Evolutionary conservation across 257 asterid species (phyloP).

Genomic region (Scutellaria minor): DNA sequence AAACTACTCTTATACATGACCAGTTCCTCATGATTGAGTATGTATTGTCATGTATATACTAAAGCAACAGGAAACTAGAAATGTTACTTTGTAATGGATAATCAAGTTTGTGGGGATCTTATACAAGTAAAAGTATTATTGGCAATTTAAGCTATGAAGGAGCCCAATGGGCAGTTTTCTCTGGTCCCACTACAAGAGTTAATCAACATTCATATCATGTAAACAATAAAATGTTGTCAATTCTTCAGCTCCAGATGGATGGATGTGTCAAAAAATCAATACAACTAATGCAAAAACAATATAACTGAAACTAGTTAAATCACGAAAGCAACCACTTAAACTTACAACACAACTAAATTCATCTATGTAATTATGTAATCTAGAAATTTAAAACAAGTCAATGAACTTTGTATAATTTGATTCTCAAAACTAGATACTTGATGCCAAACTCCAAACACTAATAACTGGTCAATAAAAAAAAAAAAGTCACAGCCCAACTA

Average conservation of each 20-base stretch:
- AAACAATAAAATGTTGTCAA: background rate
- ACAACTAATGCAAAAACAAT: constrained; percentile 15
- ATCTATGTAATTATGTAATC: background rate
- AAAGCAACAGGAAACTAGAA: constrained; percentile 5
- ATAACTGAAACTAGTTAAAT: constrained; percentile 12
- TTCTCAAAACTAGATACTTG: constrained; percentile 6
- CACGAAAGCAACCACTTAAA: constrained; percentile 10
- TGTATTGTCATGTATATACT: background rate
- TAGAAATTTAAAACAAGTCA: background rate
- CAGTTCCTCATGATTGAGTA: constrained; percentile 7
- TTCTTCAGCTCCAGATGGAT: constrained; percentile 14
- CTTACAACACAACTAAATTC: constrained; percentile 2
- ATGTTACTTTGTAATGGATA: constrained; percentile 6
- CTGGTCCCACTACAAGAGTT: constrained; percentile 1
- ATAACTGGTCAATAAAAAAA: constrained; percentile 1
- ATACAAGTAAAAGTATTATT: background rate
- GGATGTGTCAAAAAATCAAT: background rate
- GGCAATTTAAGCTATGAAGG: constrained; percentile 2
- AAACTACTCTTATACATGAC: constrained; percentile 2
- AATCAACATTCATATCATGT: constrained; percentile 1
- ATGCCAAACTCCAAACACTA: constrained; percentile 11
- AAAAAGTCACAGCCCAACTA: background rate
- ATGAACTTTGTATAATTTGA: constrained; percentile 18
- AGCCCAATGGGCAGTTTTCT: constrained; percentile 5
- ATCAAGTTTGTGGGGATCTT: constrained; percentile 1